phyloP scores from a whole-genome alignment of 1,284 basidiomycete genomes.

The Thelephora terrestris region DNA sequence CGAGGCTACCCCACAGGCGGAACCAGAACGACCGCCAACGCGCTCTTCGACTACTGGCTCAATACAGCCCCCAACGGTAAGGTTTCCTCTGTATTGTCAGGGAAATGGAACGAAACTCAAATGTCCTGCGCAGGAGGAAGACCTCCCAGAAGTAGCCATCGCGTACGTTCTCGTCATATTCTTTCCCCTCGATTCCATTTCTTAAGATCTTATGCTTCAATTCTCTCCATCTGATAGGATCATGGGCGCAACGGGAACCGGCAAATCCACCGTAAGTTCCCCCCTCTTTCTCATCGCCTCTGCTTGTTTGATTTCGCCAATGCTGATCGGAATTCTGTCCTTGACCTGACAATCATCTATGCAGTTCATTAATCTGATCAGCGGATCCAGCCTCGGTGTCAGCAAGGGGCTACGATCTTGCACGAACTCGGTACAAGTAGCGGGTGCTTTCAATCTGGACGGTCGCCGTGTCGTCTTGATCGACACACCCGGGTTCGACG shows the following conservation, averaged over 20 bases:
- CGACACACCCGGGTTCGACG: constrained; percentile 34
- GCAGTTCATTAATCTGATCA: constrained; percentile 26
- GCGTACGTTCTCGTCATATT: no score
- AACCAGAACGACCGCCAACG: no score
- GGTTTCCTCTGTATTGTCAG: no score
- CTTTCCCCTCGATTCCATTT: no score
- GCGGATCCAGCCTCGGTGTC: constrained; percentile 24
- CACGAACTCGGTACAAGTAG: constrained; percentile 23
- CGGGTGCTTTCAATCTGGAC: constrained; percentile 22
- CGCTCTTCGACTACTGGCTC: no score
- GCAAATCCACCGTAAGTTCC: constrained; percentile 10
- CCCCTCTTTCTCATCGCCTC: no score
- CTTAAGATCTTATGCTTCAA: no score
- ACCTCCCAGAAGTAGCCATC: no score
- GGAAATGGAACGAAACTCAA: no score
- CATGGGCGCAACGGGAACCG: constrained; percentile 16
- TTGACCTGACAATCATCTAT: not conserved
- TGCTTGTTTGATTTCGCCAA: constrained; percentile 2
- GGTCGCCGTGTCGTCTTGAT: constrained; percentile 23
- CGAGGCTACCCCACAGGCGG: no score
- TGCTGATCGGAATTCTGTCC: not conserved
- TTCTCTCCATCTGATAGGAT: constrained; percentile 7
- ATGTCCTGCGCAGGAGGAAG: no score
- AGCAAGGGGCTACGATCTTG: constrained; percentile 26
- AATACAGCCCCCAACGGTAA: no score